A percentile compares a stretch with the other conserved stretches of the same genome.
Conservation (phyloP, 2,329 filamentous ascomycete species). For the Fusarium coffeatum region DNA sequence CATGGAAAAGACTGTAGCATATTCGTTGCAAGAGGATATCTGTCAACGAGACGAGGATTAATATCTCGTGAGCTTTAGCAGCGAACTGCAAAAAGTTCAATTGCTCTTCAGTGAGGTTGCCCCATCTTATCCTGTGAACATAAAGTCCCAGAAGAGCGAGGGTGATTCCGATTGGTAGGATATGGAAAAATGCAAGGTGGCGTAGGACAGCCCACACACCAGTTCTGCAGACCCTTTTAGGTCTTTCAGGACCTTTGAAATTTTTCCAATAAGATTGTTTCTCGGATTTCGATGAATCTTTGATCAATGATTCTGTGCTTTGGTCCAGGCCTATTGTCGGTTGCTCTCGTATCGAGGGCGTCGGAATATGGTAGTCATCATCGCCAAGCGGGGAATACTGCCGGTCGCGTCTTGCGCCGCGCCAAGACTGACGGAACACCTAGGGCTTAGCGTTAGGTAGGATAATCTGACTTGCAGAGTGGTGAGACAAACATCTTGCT, state of each 20-base stretch:
- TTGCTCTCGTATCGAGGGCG: background rate
- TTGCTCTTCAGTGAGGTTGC: background rate
- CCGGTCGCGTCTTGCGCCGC: too few relatives aligned
- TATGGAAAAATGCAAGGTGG: background rate
- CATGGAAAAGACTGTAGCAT: background rate
- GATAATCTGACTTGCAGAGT: background rate
- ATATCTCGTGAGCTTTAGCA: slow-evolving; percentile 2
- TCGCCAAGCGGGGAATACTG: background rate
- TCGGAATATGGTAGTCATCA: background rate
- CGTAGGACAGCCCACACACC: background rate
- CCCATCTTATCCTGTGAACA: background rate
- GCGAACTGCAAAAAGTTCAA: slow-evolving; percentile 5
- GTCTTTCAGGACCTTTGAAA: background rate
- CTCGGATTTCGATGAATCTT: fast-evolving
- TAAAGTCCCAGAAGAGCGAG: slow-evolving; percentile 3
- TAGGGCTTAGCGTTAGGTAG: background rate
- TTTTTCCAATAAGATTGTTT: background rate
- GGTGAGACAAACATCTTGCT: background rate
- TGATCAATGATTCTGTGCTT: background rate
- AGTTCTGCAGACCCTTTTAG: background rate
- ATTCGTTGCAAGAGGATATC: background rate
- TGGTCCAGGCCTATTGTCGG: background rate
- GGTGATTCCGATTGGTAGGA: background rate
- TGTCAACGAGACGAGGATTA: background rate
- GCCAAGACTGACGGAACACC: background rate